Base-by-base conservation (phyloP, 2,329 filamentous ascomycete genomes). In the Neonectria punicea region DNA sequence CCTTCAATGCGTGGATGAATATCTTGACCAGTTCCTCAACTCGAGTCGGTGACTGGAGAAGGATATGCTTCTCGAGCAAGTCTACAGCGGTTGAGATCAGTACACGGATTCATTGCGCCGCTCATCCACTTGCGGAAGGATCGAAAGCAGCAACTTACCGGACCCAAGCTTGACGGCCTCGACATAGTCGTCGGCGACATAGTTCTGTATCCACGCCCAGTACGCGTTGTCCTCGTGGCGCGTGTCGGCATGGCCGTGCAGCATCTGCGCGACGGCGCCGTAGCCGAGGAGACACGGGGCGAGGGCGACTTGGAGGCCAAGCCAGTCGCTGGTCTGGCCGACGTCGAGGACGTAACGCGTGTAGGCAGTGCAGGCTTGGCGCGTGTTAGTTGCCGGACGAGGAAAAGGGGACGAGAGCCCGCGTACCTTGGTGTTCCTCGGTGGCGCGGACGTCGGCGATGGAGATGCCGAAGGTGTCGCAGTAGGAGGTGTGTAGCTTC, bases 211-310 rank as follows among this genome's bases (percentile, higher is more conserved):
- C 95, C 95, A 98, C 50, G 89, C 87, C 91, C 92, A 96, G 81
- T 97, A 98, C 18, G 81, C 84, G 76, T 95, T 97, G 0, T 83
- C 88, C 13, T 91, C 84, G 43, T 85, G 84, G 66, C 83, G 83
- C 39, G 89, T 91, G n/a, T 82, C 83, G 53, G 85, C 80, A 66
- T 92, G 89, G 14, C 83, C 83, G 71, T 89, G 85, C 3, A 97
- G 83, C 73, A 93, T 87, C 73, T 86, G 85, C 6, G 93, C 95
- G 65, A 97, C 92, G 61, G 88, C 88, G 10, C 91, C 91, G 77
- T 98, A 98, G 46, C 95, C 95, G n/a, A 98, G 86, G 34, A 97
- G 84, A 76, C 95, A 98, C 0, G 95, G 94, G 14, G 94, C 89
- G 58, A 98, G 85, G 5, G 93, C 90, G 67, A 98, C 84, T 74